A percentile compares a stretch with the other conserved stretches of the same genome.
These are phyloP conservation scores for Suzukiozyma palmioleophila DNA, from an alignment of 1,139 yeast genomes.

Conservation along the genomic window DNA sequence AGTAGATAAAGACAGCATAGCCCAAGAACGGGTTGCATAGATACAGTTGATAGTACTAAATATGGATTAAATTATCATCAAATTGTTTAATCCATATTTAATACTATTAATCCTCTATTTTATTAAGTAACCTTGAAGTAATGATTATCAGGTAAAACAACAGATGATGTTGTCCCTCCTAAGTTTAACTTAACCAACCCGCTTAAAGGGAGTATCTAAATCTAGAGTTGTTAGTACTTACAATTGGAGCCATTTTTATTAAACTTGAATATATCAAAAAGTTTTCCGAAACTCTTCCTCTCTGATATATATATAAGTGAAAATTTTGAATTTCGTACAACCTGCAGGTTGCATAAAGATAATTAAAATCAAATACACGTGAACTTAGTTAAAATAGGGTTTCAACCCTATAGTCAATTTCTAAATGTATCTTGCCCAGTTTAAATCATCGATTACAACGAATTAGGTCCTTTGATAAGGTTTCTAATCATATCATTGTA, in stretches of 20 bases:
- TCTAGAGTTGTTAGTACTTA: conserved; percentile 22
- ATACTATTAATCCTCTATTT: conserved; percentile 2
- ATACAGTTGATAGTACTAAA: conserved; percentile 1
- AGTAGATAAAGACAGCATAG: conserved; percentile 51
- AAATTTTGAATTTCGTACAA: background rate
- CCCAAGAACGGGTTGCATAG: conserved; percentile 21
- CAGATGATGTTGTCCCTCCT: too few species aligned
- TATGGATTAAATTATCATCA: conserved; percentile 1
- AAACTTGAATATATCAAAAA: conserved; percentile 1
- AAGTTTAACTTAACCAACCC: conserved; percentile 23
- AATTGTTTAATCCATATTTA: conserved; percentile 1
- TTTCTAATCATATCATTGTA: too few species aligned
- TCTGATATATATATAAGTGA: background rate
- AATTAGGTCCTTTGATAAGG: too few species aligned
- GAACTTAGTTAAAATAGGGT: too few species aligned
- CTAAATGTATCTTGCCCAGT: too few species aligned
- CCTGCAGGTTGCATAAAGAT: background rate
- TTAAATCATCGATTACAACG: too few species aligned
- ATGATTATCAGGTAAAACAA: too few species aligned
- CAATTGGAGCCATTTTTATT: conserved; percentile 81
- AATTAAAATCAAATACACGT: too few species aligned
- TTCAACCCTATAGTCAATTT: too few species aligned
- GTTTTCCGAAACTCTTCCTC: background rate
- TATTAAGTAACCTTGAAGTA: background rate
- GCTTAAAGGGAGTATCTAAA: conserved; percentile 20